These are phyloP conservation scores for Thinopyrum elongatum DNA, from an alignment of 176 grass and related monocot genomes.

Conservation along the genomic window DNA sequence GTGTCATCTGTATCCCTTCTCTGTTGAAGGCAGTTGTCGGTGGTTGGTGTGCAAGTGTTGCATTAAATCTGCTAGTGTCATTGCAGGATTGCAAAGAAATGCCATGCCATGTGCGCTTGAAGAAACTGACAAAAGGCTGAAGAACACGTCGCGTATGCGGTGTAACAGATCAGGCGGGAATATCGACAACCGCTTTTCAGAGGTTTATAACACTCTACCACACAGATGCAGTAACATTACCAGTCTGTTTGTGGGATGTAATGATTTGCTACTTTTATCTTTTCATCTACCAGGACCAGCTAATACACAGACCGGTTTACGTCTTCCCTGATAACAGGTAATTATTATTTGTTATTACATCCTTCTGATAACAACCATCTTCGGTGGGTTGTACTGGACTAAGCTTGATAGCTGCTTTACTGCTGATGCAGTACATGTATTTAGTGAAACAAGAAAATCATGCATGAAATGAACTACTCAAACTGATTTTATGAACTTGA, in stretches of 20 bases:
- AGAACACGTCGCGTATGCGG: neutral
- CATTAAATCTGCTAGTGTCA: neutral
- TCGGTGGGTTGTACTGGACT: neutral
- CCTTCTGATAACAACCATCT: slow-evolving; percentile 12
- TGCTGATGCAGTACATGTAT: neutral
- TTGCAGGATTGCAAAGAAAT: slow-evolving; percentile 29
- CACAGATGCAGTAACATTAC: neutral
- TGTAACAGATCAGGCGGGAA: neutral
- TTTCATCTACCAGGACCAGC: slow-evolving; percentile 18
- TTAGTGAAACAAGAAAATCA: neutral
- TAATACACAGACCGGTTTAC: neutral
- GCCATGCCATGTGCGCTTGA: slow-evolving; percentile 29
- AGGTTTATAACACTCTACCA: slow-evolving; percentile 3
- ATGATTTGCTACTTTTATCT: slow-evolving; percentile 13
- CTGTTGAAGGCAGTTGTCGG: neutral
- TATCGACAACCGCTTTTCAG: neutral
- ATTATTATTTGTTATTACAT: neutral
- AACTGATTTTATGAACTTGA: neutral
- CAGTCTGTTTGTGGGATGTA: neutral
- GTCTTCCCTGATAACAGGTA: slow-evolving; percentile 26
- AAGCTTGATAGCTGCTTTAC: neutral
- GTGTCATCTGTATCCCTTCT: neutral
- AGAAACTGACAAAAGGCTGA: slow-evolving; percentile 11
- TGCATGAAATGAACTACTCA: neutral
- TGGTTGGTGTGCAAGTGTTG: neutral